These are phyloP conservation scores for Trametes pubescens DNA, from an alignment of 1,284 basidiomycete species.

Conservation along the genomic window DNA sequence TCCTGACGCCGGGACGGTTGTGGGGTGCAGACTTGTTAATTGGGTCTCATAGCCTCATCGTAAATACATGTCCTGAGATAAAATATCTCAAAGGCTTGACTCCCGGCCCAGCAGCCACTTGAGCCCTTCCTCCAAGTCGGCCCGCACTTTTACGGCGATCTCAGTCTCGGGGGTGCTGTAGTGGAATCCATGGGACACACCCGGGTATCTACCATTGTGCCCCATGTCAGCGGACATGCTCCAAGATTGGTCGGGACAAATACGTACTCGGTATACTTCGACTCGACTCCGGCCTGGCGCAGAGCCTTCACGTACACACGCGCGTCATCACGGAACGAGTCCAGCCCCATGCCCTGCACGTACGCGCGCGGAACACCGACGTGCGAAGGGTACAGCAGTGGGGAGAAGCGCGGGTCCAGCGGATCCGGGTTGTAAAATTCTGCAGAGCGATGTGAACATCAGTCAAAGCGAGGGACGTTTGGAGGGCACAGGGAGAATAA, in stretches of 20 bases:
- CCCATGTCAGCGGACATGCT: not conserved
- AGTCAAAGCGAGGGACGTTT: not conserved
- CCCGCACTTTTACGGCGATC: not conserved
- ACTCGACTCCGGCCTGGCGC: conserved; percentile 32
- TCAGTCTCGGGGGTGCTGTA: conserved; percentile 6
- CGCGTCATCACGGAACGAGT: conserved; percentile 38
- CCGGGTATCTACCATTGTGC: conserved; percentile 18
- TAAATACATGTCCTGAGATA: too few species aligned
- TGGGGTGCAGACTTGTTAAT: not conserved
- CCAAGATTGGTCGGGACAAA: not conserved
- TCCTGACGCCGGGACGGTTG: too few species aligned
- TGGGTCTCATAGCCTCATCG: not conserved
- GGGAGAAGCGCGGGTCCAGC: conserved; percentile 26
- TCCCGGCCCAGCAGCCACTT: conserved; percentile 17
- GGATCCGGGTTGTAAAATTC: conserved; percentile 18
- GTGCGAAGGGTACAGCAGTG: conserved; percentile 30
- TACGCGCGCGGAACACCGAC: conserved; percentile 33
- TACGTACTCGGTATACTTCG: conserved; percentile 34
- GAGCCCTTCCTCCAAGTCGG: conserved; percentile 9
- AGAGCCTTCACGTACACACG: conserved; percentile 35
- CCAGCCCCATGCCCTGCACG: conserved; percentile 34
- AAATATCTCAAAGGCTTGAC: not conserved
- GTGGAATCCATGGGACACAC: conserved; percentile 24
- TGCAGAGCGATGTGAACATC: not conserved
- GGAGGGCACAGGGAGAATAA: too few species aligned